These are phyloP conservation scores for Aspergillus intermedius DNA, from an alignment of 2,329 filamentous ascomycete genomes.

Conservation along the genomic window DNA sequence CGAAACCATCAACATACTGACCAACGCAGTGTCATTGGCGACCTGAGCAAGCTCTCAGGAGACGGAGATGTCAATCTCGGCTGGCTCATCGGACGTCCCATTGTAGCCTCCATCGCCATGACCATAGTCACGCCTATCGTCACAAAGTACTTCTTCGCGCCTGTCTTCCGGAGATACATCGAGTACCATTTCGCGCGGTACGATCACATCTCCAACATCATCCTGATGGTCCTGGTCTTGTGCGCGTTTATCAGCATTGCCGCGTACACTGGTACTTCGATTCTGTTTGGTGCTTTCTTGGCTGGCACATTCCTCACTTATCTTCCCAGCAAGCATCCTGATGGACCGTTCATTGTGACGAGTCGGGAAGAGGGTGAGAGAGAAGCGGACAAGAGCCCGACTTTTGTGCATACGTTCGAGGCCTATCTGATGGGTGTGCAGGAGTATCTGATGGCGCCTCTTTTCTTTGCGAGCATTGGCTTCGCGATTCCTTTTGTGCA, in stretches of 20 bases:
- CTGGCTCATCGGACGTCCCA: slow-evolving; percentile 34
- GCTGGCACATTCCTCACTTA: slow-evolving; percentile 32
- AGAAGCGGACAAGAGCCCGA: slow-evolving; percentile 28
- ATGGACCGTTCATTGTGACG: slow-evolving; percentile 31
- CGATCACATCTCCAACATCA: slow-evolving; percentile 28
- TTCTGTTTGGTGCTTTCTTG: slow-evolving; percentile 34
- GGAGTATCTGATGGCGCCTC: slow-evolving; percentile 26
- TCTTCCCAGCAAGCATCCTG: slow-evolving; percentile 30
- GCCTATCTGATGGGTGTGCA: slow-evolving; percentile 31
- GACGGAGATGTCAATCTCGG: slow-evolving; percentile 22
- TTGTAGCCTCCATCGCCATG: slow-evolving; percentile 33
- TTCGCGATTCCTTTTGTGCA: slow-evolving; percentile 28
- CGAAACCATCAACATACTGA: background rate
- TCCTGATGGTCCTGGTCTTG: slow-evolving; percentile 30
- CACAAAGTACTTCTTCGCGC: slow-evolving; percentile 35
- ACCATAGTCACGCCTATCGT: slow-evolving; percentile 29
- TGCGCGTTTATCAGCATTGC: slow-evolving; percentile 28
- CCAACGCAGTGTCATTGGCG: slow-evolving; percentile 26
- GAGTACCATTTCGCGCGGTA: slow-evolving; percentile 28
- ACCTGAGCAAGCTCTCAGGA: slow-evolving; percentile 17
- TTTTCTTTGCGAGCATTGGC: slow-evolving; percentile 27
- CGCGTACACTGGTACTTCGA: slow-evolving; percentile 31
- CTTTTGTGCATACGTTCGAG: slow-evolving; percentile 36
- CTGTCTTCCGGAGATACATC: slow-evolving; percentile 29
- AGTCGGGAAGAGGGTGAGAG: slow-evolving; percentile 29